phyloP scores from a whole-genome alignment of 2,329 filamentous ascomycete species.

The Trichophyton rubrum region DNA sequence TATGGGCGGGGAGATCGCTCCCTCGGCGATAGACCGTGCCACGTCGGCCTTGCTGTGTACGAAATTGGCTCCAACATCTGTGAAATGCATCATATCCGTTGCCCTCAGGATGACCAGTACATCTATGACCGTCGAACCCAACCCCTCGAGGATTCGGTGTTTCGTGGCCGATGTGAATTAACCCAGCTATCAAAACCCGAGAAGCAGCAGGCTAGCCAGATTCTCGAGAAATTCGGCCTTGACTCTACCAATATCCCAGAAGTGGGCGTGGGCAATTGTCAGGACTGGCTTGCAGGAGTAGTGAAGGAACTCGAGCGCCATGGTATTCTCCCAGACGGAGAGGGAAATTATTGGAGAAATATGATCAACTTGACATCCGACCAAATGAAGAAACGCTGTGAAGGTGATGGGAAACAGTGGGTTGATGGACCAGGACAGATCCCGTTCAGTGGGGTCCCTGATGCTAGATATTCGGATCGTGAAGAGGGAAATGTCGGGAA shows the following conservation, averaged over 20 bases:
- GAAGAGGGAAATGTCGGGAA: not conserved
- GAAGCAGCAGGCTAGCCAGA: not conserved
- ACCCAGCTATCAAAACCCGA: slow-evolving; percentile 9
- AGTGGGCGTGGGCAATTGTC: slow-evolving; percentile 11
- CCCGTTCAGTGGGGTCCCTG: slow-evolving; percentile 7
- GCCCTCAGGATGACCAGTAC: slow-evolving; percentile 13
- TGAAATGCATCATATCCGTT: slow-evolving; percentile 17
- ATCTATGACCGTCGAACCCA: slow-evolving; percentile 16
- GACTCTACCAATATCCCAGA: slow-evolving; percentile 14
- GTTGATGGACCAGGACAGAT: slow-evolving; percentile 8
- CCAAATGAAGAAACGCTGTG: slow-evolving; percentile 8
- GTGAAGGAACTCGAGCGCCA: not conserved
- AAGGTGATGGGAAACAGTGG: slow-evolving; percentile 9
- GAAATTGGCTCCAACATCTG: slow-evolving; percentile 14
- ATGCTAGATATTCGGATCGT: slow-evolving; percentile 13
- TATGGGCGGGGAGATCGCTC: slow-evolving; percentile 16
- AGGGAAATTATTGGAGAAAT: slow-evolving; percentile 13
- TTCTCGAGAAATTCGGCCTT: slow-evolving; percentile 11
- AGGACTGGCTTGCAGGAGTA: not conserved
- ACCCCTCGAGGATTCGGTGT: slow-evolving; percentile 13
- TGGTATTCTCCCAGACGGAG: slow-evolving; percentile 4
- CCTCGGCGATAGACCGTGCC: slow-evolving; percentile 15
- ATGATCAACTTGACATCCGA: slow-evolving; percentile 14
- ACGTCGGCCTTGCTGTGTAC: slow-evolving; percentile 16
- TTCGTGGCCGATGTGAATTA: slow-evolving; percentile 15